phyloP scores from a whole-genome alignment of 1,284 basidiomycete genomes.

The Ganoderma resinaceum region DNA sequence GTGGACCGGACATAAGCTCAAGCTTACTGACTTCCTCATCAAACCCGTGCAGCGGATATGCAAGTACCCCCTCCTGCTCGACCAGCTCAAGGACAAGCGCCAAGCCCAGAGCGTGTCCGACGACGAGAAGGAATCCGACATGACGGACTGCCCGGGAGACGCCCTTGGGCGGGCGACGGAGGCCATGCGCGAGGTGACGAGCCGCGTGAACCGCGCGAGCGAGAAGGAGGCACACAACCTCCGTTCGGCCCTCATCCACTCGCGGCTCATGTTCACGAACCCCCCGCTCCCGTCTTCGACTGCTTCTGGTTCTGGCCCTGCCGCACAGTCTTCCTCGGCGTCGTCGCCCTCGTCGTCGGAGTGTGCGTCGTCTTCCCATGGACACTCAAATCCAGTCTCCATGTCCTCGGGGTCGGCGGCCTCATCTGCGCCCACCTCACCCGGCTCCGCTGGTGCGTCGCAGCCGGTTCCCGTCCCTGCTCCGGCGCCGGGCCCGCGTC shows the following conservation, averaged over 20 bases:
- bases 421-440: constrained; percentile 14
- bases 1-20: constrained; percentile 51
- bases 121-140: not conserved
- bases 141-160: not conserved
- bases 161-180: constrained; percentile 48
- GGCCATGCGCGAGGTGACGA: constrained; percentile 69
- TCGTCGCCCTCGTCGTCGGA: constrained; percentile 21
- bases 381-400: constrained; percentile 13
- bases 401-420: constrained; percentile 16
- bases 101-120: constrained; percentile 36
- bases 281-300: constrained; percentile 18
- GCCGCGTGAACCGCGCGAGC: constrained; percentile 58
- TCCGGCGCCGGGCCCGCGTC: constrained; percentile 16
- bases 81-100: constrained; percentile 64
- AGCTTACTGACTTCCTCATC: constrained; percentile 85
- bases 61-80: constrained; percentile 89
- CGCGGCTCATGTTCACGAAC: constrained; percentile 55
- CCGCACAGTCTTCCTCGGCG: constrained; percentile 21
- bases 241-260: constrained; percentile 73
- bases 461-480: constrained; percentile 3
- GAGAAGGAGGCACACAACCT: constrained; percentile 59
- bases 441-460: constrained; percentile 5
- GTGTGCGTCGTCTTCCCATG: constrained; percentile 28
- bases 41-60: constrained; percentile 91
- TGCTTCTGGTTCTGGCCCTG: constrained; percentile 1